phyloP scores from a whole-genome alignment of 2,329 filamentous ascomycete species.

The Microsporum audouinii region DNA sequence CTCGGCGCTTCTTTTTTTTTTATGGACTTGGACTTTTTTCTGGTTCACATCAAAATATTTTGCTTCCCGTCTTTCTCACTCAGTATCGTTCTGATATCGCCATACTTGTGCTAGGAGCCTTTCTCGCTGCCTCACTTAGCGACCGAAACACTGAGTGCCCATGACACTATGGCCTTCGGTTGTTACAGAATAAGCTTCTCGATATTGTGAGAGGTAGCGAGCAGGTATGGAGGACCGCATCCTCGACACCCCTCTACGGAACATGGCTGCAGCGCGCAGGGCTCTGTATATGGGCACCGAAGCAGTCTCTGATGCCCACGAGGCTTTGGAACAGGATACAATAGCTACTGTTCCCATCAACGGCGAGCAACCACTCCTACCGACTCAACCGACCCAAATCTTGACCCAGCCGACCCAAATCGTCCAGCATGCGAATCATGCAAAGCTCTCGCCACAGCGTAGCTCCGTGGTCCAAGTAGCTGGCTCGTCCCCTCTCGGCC shows the following conservation, averaged over 20 bases:
- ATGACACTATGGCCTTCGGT: neutral
- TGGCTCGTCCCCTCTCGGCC: conserved; percentile 69
- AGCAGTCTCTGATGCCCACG: neutral
- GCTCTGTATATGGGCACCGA: neutral
- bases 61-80: neutral
- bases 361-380: conserved; percentile 16
- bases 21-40: neutral
- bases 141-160: neutral
- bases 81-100: neutral
- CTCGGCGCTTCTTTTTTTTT: too few species aligned
- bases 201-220: neutral
- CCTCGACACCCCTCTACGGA: neutral
- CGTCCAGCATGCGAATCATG: conserved; percentile 26
- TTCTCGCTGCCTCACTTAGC: neutral
- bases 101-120: neutral
- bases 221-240: conserved; percentile 30
- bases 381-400: conserved; percentile 40
- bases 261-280: neutral
- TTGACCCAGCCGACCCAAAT: conserved; percentile 53
- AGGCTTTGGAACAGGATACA: conserved; percentile 35
- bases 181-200: neutral
- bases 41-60: neutral
- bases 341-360: conserved; percentile 38
- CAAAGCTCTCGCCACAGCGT: conserved; percentile 23
- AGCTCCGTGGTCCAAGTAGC: conserved; percentile 59